Evolutionary conservation across 805 yeast genomes (phyloP).

Genomic region (Kazachstania taianensis): DNA sequence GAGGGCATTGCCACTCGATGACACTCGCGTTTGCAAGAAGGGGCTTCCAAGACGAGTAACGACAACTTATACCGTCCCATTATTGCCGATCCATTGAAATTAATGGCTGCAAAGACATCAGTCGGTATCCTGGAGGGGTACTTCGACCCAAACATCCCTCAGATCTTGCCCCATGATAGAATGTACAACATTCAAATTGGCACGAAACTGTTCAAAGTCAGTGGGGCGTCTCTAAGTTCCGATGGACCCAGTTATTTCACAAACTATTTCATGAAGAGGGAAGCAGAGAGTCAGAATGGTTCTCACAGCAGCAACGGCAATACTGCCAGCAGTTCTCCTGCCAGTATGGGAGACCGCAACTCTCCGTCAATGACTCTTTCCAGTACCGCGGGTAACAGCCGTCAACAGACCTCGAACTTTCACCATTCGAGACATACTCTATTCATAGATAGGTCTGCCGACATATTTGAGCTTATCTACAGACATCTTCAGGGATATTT

Average conservation of each 20-base stretch:
- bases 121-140: slow-evolving; percentile 7
- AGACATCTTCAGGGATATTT: slow-evolving; percentile 76
- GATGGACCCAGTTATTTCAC: slow-evolving; percentile 90
- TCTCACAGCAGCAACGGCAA: background rate
- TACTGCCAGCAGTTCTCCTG: background rate
- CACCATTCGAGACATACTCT: slow-evolving; percentile 22
- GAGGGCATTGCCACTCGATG: too few species aligned
- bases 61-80: background rate
- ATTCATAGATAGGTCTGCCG: slow-evolving; percentile 67
- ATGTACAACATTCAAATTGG: slow-evolving; percentile 69
- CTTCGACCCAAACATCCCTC: slow-evolving; percentile 15
- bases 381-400: background rate
- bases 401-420: slow-evolving; percentile 11
- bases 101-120: slow-evolving; percentile 1
- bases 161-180: slow-evolving; percentile 51
- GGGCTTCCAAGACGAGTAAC: background rate
- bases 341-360: background rate
- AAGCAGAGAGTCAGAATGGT: background rate
- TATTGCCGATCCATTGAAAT: background rate
- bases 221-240: slow-evolving; percentile 77
- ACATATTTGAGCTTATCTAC: slow-evolving; percentile 54
- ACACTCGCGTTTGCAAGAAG: too few species aligned
- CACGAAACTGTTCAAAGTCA: slow-evolving; percentile 39
- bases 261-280: slow-evolving; percentile 38
- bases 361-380: background rate